Evolutionary conservation across 345 rosid genomes (phyloP).

Genomic region (Gossypioides kirkii): DNA sequence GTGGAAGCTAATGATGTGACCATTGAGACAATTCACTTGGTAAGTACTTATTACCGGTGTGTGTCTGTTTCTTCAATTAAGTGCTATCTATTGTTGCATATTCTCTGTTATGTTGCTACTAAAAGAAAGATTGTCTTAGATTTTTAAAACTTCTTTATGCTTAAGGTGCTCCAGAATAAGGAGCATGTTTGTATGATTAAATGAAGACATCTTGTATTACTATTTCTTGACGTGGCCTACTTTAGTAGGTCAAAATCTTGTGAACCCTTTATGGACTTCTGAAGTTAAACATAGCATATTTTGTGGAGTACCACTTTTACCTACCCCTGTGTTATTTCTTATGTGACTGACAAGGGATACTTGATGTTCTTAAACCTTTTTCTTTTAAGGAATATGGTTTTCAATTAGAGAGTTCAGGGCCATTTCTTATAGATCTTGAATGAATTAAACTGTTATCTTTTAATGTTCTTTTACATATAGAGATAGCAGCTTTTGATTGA

Average conservation of each 20-base stretch:
- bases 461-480: constrained; percentile 10
- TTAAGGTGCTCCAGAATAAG: background rate
- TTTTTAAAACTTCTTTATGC: background rate
- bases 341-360: background rate
- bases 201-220: background rate
- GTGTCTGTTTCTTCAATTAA: background rate
- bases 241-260: background rate
- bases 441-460: constrained; percentile 8
- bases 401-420: background rate
- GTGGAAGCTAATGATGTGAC: constrained; percentile 89
- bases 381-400: background rate
- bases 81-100: background rate
- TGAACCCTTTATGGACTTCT: background rate
- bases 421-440: constrained; percentile 8
- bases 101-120: background rate
- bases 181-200: background rate
- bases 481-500: constrained; percentile 29
- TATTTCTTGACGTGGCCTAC: background rate
- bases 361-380: background rate
- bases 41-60: constrained; percentile 27
- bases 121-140: background rate
- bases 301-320: background rate
- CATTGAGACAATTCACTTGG: constrained; percentile 95
- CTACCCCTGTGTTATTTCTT: background rate
- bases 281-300: background rate